Percentiles rank a stretch among this genome's conserved stretches.
These are phyloP conservation scores for Spencermartinsiella ligniputridi DNA, from an alignment of 1,139 yeast species.

Conservation along the genomic window DNA sequence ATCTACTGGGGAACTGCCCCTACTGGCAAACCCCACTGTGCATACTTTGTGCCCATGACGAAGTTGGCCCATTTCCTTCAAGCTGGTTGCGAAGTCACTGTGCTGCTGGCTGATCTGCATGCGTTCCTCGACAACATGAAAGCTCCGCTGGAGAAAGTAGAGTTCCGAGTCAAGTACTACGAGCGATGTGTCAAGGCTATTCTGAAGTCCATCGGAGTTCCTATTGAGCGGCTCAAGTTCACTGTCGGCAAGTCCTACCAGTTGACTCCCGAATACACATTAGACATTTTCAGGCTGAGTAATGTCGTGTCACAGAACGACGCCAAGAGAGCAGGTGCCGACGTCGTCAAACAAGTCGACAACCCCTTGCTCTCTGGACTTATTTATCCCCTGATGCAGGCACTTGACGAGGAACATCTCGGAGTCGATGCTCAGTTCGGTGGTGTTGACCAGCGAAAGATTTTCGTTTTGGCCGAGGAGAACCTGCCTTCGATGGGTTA, in stretches of 20 bases:
- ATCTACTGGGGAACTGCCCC: constrained; percentile 98
- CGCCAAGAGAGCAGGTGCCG: constrained; percentile 99
- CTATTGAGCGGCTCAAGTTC: constrained; percentile 81
- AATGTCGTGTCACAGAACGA: constrained; percentile 88
- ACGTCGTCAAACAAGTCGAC: constrained; percentile 95
- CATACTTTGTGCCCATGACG: constrained; percentile 96
- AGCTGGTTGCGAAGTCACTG: constrained; percentile 94
- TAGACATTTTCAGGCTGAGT: constrained; percentile 83
- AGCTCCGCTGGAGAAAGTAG: constrained; percentile 91
- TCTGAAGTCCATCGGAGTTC: constrained; percentile 79
- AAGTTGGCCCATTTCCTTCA: constrained; percentile 90
- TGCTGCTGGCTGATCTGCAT: constrained; percentile 92
- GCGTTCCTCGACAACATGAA: constrained; percentile 98
- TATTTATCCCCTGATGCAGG: constrained; percentile 98
- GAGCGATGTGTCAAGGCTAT: constrained; percentile 79
- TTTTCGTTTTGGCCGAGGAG: constrained; percentile 95
- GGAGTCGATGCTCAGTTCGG: constrained; percentile 94
- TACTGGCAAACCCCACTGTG: constrained; percentile 98
- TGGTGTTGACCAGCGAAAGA: constrained; percentile 98
- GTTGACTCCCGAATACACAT: constrained; percentile 65
- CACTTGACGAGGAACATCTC: constrained; percentile 89
- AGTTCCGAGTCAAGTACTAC: constrained; percentile 85
- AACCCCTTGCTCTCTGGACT: constrained; percentile 91
- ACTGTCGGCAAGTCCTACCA: constrained; percentile 89
- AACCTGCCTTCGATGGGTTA: constrained; percentile 81